phyloP scores from a whole-genome alignment of 1,284 basidiomycete species.

The Ustilago shanxiensis region DNA sequence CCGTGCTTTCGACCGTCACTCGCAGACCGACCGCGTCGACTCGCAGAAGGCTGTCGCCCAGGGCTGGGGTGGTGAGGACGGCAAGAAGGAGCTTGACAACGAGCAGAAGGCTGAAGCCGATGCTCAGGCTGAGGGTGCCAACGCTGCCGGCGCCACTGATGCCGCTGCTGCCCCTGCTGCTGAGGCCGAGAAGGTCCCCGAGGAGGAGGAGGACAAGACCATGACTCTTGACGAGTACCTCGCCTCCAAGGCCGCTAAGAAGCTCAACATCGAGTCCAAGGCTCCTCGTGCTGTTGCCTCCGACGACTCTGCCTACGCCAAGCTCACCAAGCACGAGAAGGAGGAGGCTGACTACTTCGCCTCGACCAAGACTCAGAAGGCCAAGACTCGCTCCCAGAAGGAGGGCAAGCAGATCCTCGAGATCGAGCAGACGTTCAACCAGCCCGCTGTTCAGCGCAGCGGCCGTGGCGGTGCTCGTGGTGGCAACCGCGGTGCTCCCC shows the following conservation, averaged over 20 bases:
- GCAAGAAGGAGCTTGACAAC: conserved; percentile 79
- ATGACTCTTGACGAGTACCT: conserved; percentile 84
- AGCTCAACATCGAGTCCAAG: conserved; percentile 59
- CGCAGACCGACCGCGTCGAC: conserved; percentile 81
- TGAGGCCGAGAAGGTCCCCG: conserved; percentile 61
- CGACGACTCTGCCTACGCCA: conserved; percentile 60
- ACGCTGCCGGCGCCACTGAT: conserved; percentile 66
- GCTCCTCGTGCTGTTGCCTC: conserved; percentile 51
- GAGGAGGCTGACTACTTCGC: conserved; percentile 64
- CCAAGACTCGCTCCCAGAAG: conserved; percentile 49
- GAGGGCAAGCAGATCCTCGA: conserved; percentile 66
- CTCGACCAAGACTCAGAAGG: conserved; percentile 55
- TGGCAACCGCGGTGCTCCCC: conserved; percentile 47
- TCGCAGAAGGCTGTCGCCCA: conserved; percentile 91
- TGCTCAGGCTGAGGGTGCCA: conserved; percentile 61
- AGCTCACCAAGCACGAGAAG: conserved; percentile 63
- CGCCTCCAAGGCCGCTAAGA: conserved; percentile 76
- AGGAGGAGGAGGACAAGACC: conserved; percentile 95
- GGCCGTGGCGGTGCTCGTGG: conserved; percentile 56
- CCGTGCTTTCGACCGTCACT: conserved; percentile 83
- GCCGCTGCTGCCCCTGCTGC: conserved; percentile 58
- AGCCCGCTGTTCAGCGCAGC: conserved; percentile 56
- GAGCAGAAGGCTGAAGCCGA: conserved; percentile 77
- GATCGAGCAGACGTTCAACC: conserved; percentile 65
- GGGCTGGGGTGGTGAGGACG: conserved; percentile 91